These are phyloP conservation scores for Mycena alexandri DNA, from an alignment of 768 basidiomycete species.

Conservation along the genomic window DNA sequence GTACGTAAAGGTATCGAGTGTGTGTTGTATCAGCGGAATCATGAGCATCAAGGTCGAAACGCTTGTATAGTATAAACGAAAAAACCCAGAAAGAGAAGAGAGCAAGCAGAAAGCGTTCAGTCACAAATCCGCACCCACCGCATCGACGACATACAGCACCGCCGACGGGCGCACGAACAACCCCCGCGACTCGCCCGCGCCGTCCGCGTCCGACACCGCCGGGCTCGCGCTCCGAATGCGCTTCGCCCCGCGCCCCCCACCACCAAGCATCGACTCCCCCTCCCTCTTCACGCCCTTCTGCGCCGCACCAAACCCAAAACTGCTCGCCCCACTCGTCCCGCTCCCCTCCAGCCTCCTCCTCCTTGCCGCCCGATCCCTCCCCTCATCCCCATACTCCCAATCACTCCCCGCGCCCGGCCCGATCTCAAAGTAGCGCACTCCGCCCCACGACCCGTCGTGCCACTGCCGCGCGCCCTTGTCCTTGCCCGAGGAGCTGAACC, in stretches of 20 bases:
- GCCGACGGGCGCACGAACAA: slow-evolving; percentile 89
- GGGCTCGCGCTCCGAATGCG: slow-evolving; percentile 81
- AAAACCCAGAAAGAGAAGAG: slow-evolving; percentile 23
- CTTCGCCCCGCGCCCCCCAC: slow-evolving; percentile 70
- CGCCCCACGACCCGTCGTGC: slow-evolving; percentile 89
- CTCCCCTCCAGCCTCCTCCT: slow-evolving; percentile 57
- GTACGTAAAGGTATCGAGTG: slow-evolving; percentile 33
- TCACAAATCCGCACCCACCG: slow-evolving; percentile 76
- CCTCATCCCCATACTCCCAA: slow-evolving; percentile 74
- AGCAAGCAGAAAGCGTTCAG: slow-evolving; percentile 6
- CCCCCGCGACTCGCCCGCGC: slow-evolving; percentile 72
- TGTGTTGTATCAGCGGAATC: slow-evolving; percentile 1
- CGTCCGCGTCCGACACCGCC: slow-evolving; percentile 65
- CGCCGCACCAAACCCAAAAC: slow-evolving; percentile 40
- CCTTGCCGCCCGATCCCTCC: slow-evolving; percentile 53
- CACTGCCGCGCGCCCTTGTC: slow-evolving; percentile 71
- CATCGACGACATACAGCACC: slow-evolving; percentile 89
- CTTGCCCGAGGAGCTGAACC: slow-evolving; percentile 54
- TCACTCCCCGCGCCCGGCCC: slow-evolving; percentile 62
- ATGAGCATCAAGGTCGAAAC: slow-evolving; percentile 19
- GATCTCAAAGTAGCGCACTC: slow-evolving; percentile 88
- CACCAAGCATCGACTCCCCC: slow-evolving; percentile 53
- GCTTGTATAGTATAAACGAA: slow-evolving; percentile 30
- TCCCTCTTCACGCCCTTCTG: slow-evolving; percentile 50
- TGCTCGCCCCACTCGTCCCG: slow-evolving; percentile 43